These are phyloP conservation scores for Anisogramma anomala DNA, from an alignment of 2,329 filamentous ascomycete species.

Conservation along the genomic window DNA sequence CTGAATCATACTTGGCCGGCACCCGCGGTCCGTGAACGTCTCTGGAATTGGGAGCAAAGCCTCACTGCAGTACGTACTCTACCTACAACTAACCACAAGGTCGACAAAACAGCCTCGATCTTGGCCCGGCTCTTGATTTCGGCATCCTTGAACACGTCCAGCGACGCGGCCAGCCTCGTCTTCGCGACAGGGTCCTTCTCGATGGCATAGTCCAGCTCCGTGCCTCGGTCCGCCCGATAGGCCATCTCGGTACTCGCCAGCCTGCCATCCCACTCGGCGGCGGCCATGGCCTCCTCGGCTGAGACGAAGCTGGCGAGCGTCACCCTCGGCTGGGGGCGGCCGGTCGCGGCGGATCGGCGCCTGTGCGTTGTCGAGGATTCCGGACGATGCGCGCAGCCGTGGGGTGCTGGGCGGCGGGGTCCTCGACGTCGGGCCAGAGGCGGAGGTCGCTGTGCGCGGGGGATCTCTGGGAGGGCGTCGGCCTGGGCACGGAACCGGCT, in stretches of 20 bases:
- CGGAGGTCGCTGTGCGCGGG: conserved; percentile 30
- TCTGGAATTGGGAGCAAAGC: too few species aligned
- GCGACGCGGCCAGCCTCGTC: conserved; percentile 27
- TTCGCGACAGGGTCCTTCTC: conserved; percentile 26
- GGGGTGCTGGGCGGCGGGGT: conserved; percentile 35
- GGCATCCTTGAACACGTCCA: conserved; percentile 28
- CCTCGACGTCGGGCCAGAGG: conserved; percentile 35
- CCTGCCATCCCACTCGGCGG: conserved; percentile 31
- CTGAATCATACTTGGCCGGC: too few species aligned
- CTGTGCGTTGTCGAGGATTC: conserved; percentile 37
- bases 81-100: too few species aligned
- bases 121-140: conserved; percentile 21
- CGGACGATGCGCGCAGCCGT: conserved; percentile 36
- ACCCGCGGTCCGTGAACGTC: too few species aligned
- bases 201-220: conserved; percentile 31
- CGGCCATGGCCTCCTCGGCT: conserved; percentile 32
- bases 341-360: conserved; percentile 33
- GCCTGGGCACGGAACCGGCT: too few species aligned
- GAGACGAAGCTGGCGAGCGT: conserved; percentile 36
- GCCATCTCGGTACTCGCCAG: conserved; percentile 30
- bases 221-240: conserved; percentile 34
- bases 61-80: too few species aligned
- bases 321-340: conserved; percentile 35
- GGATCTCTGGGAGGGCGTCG: conserved; percentile 26
- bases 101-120: conserved; percentile 20